Evolutionary conservation across 2,329 filamentous ascomycete species (phyloP).

Genomic region (Parascedosporium putredinis): DNA sequence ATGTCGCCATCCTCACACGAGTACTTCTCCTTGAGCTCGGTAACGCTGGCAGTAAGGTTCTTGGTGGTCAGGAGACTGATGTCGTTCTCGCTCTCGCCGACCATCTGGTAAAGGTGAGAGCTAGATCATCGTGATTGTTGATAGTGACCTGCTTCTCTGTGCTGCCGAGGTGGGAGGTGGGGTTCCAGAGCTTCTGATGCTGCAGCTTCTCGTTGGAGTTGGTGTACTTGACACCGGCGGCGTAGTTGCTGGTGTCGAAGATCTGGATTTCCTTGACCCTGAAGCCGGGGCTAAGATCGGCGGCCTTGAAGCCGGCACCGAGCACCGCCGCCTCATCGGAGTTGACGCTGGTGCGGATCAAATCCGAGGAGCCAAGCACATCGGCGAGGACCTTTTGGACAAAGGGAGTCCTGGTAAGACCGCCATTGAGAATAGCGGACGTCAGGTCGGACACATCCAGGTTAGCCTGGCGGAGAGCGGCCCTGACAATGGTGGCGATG

Average conservation of each 20-base stretch:
- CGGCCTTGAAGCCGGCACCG: constrained; percentile 88
- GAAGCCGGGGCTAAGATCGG: constrained; percentile 87
- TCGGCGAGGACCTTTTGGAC: constrained; percentile 83
- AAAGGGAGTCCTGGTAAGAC: constrained; percentile 82
- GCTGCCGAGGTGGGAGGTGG: constrained; percentile 63
- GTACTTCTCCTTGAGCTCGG: constrained; percentile 66
- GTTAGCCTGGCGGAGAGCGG: constrained; percentile 64
- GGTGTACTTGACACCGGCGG: constrained; percentile 65
- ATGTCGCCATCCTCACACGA: constrained; percentile 69
- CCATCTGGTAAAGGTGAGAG: constrained; percentile 70
- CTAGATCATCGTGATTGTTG: constrained; percentile 71
- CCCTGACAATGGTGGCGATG: constrained; percentile 57
- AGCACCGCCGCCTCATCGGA: constrained; percentile 94
- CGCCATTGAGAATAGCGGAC: constrained; percentile 88
- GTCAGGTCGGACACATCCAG: constrained; percentile 68
- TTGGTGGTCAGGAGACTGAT: constrained; percentile 61
- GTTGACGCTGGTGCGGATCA: constrained; percentile 90
- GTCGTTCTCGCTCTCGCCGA: constrained; percentile 47
- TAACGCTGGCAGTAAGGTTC: constrained; percentile 79
- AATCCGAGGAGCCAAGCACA: constrained; percentile 58
- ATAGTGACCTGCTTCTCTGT: constrained; percentile 77
- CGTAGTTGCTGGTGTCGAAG: constrained; percentile 65
- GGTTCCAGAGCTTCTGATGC: constrained; percentile 74
- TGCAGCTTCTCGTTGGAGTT: constrained; percentile 57
- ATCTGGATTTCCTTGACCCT: constrained; percentile 92